phyloP scores from a whole-genome alignment of 2,329 filamentous ascomycete genomes.

The Coniochaeta ligniaria region DNA sequence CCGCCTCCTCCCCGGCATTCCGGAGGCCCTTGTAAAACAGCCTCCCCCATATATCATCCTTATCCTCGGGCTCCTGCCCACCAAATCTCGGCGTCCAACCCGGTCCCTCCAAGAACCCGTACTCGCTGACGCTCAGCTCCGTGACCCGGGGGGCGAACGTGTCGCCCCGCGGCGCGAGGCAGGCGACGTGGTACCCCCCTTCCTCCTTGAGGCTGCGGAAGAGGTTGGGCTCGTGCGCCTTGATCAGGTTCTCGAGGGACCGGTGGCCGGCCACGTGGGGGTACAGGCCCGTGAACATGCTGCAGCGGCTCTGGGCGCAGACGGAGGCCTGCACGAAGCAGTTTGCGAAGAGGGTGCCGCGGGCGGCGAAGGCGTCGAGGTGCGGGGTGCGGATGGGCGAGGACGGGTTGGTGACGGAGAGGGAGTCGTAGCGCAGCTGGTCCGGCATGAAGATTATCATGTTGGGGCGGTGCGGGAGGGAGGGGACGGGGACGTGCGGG shows the following conservation, averaged over 20 bases:
- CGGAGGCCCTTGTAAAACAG: constrained; percentile 34
- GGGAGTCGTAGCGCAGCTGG: constrained; percentile 36
- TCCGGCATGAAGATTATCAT: constrained; percentile 40
- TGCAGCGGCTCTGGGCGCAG: constrained; percentile 37
- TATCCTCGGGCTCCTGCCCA: constrained; percentile 10
- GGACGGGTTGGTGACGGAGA: constrained; percentile 24
- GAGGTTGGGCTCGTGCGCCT: constrained; percentile 40
- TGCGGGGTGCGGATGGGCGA: constrained; percentile 27
- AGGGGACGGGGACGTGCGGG: background rate
- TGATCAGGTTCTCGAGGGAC: constrained; percentile 37
- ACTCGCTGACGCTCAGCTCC: constrained; percentile 35
- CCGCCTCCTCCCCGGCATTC: constrained; percentile 25
- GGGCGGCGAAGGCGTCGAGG: constrained; percentile 30
- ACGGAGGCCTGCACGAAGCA: constrained; percentile 37
- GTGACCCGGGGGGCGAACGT: constrained; percentile 34
- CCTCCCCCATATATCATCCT: constrained; percentile 28
- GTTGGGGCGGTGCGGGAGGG: constrained; percentile 20
- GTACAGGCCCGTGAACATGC: constrained; percentile 39
- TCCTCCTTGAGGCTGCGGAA: constrained; percentile 33
- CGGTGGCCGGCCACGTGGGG: constrained; percentile 38
- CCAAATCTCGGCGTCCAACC: constrained; percentile 24
- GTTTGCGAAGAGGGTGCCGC: constrained; percentile 34
- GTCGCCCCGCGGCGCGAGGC: constrained; percentile 32
- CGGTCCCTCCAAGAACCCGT: constrained; percentile 33
- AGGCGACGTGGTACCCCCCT: constrained; percentile 38